Evolutionary conservation across 2,329 filamentous ascomycete species (phyloP).

Genomic region (Botryotinia narcissicola): DNA sequence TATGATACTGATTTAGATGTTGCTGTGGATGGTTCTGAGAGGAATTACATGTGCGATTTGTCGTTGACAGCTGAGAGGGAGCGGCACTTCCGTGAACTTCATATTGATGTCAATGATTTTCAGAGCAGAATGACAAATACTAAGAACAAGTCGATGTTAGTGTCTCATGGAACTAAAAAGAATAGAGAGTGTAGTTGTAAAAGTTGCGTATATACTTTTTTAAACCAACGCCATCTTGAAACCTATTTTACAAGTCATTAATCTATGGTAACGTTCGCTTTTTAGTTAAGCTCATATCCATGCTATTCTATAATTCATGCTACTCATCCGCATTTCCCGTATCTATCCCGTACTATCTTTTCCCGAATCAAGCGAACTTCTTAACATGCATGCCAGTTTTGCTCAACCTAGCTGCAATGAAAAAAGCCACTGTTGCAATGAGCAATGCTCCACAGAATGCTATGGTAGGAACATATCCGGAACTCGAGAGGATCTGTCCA

Average conservation of each 20-base stretch:
- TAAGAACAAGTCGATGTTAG: rapidly evolving
- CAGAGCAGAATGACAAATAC: neutral
- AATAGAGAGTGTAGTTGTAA: neutral
- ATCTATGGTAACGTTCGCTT: neutral
- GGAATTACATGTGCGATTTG: rapidly evolving
- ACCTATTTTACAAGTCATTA: neutral
- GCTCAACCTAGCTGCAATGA: neutral
- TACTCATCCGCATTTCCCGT: neutral
- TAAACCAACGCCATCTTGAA: too few relatives aligned
- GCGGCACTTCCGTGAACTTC: neutral
- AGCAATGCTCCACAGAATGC: constrained; percentile 12
- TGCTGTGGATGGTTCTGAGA: neutral
- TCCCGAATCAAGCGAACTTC: constrained; percentile 4
- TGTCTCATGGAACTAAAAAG: neutral
- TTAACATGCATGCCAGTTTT: constrained; percentile 10
- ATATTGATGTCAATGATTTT: neutral
- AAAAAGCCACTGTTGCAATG: constrained; percentile 1
- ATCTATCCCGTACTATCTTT: neutral
- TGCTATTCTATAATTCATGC: neutral
- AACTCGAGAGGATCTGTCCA: constrained; percentile 9
- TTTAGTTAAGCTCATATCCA: neutral
- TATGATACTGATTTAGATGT: neutral
- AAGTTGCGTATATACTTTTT: neutral
- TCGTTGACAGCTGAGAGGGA: neutral
- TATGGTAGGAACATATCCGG: constrained; percentile 13